Conservation (phyloP, 805 yeast genomes). For the Blastobotrys americana region DNA sequence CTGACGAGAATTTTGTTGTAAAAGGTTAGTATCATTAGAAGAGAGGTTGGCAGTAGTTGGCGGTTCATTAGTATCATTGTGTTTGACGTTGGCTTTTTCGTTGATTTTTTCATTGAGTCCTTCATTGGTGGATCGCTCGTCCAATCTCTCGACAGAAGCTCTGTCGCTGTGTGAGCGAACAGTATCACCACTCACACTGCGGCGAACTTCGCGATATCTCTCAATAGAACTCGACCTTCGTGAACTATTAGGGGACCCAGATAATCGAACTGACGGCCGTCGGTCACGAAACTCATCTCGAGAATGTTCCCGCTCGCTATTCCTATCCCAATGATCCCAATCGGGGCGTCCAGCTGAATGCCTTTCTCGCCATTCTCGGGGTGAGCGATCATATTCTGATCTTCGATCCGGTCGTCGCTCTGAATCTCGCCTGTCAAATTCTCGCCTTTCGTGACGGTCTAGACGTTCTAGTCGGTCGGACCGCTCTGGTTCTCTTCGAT, state of each 20-base stretch:
- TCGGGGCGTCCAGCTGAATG: conserved; percentile 3
- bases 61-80: no score
- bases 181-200: not conserved
- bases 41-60: no score
- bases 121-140: not conserved
- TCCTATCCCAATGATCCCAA: conserved; percentile 10
- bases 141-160: not conserved
- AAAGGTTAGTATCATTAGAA: no score
- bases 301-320: conserved; percentile 2
- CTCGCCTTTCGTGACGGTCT: not conserved
- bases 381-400: not conserved
- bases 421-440: not conserved
- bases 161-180: not conserved
- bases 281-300: conserved; percentile 6
- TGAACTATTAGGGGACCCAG: not conserved
- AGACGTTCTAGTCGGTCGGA: not conserved
- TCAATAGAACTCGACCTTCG: not conserved
- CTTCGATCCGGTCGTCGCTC: not conserved
- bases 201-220: not conserved
- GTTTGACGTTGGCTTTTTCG: no score
- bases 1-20: no score
- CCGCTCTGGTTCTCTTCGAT: not conserved
- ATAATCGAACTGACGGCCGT: not conserved
- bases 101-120: no score
- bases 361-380: not conserved